Conservation (phyloP, 2,329 filamentous ascomycete genomes). For the Trichophyton schoenleinii region DNA sequence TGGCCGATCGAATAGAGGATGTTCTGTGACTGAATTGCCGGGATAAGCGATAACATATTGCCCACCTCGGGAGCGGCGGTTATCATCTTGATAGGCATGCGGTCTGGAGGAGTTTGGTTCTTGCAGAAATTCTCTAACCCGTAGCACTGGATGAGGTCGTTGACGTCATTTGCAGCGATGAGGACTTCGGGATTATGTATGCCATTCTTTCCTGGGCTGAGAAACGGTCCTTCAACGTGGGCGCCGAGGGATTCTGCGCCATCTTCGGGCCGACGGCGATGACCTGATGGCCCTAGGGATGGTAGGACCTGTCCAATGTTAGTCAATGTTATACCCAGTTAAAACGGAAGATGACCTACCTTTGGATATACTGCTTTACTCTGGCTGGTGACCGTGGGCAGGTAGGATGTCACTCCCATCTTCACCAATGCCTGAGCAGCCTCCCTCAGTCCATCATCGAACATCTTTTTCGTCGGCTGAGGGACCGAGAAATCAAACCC, state of each 20-base stretch:
- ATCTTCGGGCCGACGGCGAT: constrained; percentile 44
- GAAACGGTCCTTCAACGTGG: constrained; percentile 83
- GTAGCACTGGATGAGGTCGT: constrained; percentile 45
- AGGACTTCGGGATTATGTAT: constrained; percentile 69
- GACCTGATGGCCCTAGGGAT: constrained; percentile 60
- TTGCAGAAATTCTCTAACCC: constrained; percentile 52
- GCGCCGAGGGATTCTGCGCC: constrained; percentile 81
- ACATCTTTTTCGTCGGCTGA: constrained; percentile 51
- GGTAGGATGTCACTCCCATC: constrained; percentile 77
- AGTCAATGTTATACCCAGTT: not conserved
- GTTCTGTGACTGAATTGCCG: constrained; percentile 48
- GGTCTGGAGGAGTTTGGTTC: constrained; percentile 7
- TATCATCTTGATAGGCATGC: constrained; percentile 54
- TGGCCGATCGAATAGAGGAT: constrained; percentile 76
- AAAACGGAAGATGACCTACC: constrained; percentile 28
- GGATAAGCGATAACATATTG: constrained; percentile 55
- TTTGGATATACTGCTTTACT: constrained; percentile 73
- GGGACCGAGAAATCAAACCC: constrained; percentile 85
- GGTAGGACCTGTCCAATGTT: constrained; percentile 45
- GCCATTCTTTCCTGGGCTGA: constrained; percentile 71
- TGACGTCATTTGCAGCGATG: constrained; percentile 47
- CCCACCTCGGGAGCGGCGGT: constrained; percentile 77
- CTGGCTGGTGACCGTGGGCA: constrained; percentile 67
- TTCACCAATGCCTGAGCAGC: constrained; percentile 60
- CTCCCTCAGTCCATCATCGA: constrained; percentile 57